Evolutionary conservation across 2,329 filamentous ascomycete genomes (phyloP).

Genomic region (Torrubiellomyces zombiae): DNA sequence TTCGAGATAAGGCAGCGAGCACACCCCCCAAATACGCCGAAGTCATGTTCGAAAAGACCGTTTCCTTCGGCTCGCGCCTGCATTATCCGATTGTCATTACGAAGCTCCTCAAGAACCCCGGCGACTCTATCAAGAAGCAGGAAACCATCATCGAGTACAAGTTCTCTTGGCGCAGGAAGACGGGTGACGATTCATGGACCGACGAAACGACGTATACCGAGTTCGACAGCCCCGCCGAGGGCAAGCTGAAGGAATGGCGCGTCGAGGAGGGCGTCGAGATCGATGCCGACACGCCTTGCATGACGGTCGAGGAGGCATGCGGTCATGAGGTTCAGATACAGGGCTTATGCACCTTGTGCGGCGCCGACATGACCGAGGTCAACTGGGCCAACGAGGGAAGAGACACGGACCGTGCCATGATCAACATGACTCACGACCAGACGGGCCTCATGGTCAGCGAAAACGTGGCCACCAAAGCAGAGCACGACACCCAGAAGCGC

Average conservation of each 20-base stretch:
- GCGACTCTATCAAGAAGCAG: constrained; percentile 59
- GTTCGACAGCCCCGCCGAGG: constrained; percentile 74
- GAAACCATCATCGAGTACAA: constrained; percentile 74
- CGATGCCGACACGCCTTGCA: constrained; percentile 36
- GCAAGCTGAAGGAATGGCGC: constrained; percentile 61
- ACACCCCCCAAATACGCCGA: no score
- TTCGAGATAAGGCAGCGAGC: neutral
- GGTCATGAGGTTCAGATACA: constrained; percentile 82
- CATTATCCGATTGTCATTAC: constrained; percentile 90
- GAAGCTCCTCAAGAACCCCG: constrained; percentile 59
- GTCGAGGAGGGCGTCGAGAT: constrained; percentile 52
- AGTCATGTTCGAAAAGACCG: constrained; percentile 22
- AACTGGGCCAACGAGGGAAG: constrained; percentile 67
- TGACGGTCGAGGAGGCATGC: constrained; percentile 81
- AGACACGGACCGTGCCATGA: constrained; percentile 73
- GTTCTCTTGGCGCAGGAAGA: constrained; percentile 63
- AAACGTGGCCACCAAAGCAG: constrained; percentile 62
- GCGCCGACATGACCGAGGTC: constrained; percentile 87
- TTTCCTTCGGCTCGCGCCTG: constrained; percentile 44
- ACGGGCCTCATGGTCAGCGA: constrained; percentile 72
- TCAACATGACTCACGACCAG: constrained; percentile 91
- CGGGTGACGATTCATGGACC: constrained; percentile 46
- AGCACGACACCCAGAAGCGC: constrained; percentile 73
- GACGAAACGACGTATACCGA: constrained; percentile 55
- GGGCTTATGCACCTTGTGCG: constrained; percentile 80